Base-by-base conservation (phyloP, 176 grass and related monocot species). In the Aegilops speltoides region DNA sequence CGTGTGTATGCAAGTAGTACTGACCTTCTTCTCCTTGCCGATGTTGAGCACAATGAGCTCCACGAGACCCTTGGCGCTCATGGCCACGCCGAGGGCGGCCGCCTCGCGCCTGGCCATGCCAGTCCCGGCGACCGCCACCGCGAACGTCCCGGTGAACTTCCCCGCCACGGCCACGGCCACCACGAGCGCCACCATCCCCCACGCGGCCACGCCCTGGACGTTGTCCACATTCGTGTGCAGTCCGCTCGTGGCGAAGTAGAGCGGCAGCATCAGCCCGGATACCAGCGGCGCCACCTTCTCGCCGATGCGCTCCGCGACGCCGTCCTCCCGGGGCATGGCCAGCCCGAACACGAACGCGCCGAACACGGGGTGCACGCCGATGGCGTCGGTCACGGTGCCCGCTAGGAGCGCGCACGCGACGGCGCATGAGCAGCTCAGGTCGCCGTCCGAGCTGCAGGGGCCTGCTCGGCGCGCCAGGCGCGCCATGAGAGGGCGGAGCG, bases 1-100 rank as follows among this genome's bases (percentile, higher is more conserved):
- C 75, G 4, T 57, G 48, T 32, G 16, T 56, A 22, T 22, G 10
- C 15, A 33, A 13, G 69, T 72, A 23, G 2, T 8, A 70, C 45
- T 28, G 57, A 91, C 93, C 89, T 94, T 91, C 66, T 80, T 91
- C 29, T 92, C 90, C 66, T 87, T 92, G 87, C 93, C 93, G 22
- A 95, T 95, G 79, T 95, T 95, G 85, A 95, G 89, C 13, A 92
- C 90, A 56, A 95, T 92, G n/a, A 95, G 90, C 87, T 92, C 93
- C 17, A 95, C 87, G 25, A 95, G 87, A 5, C 93, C 93, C 82
- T 95, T 95, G 59, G 93, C 85, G 87, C 82, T 95, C 93, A 95
- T 95, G 48, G 87, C 70, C 12, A 95, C 78, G 13, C 93, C 90
- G 6, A 92, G 89, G 9, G 85, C 76, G 52, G 87, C 50, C 22